Evolutionary conservation across 176 grass and related monocot genomes (phyloP).

Genomic region (sorghum (Sorghum bicolor)): Sorghum_bicolor_NCBIv3 NC_012872.2:7355501-7356000

Average conservation of each 20-base stretch:
- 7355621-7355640: neutral
- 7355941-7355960: neutral
- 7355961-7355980: neutral
- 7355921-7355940: neutral
- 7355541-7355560: slow-evolving; percentile 31
- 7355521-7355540: slow-evolving; percentile 25
- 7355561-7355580: neutral
- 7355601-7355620: neutral
- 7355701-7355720: neutral
- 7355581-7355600: slow-evolving; percentile 2
- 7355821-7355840: neutral
- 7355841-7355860: neutral
- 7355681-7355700: neutral
- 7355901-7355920: too few relatives aligned
- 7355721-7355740: neutral
- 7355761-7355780: neutral
- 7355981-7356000: slow-evolving; percentile 2
- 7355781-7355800: neutral
- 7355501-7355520: slow-evolving; percentile 23
- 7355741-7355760: neutral
- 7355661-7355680: too few relatives aligned
- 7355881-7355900: neutral
- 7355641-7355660: neutral
- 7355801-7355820: neutral
- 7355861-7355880: neutral